Percentiles rank a stretch among this genome's conserved stretches.
phyloP scores from a whole-genome alignment of 768 basidiomycete genomes.

The Arthromyces matolae region DNA sequence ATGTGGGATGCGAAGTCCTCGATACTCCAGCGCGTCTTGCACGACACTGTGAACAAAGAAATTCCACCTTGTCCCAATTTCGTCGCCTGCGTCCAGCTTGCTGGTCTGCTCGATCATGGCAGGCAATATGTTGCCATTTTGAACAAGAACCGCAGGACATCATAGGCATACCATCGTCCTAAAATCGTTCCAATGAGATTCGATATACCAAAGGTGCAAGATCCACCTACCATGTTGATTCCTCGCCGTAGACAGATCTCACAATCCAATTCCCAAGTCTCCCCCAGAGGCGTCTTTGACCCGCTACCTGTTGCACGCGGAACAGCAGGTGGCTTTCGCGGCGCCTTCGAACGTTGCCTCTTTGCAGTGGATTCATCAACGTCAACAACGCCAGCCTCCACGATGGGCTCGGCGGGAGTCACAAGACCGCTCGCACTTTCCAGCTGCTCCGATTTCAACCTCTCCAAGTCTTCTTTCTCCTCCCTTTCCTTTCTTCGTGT shows the following conservation, averaged over 20 bases:
- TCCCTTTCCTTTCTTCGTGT: conserved; percentile 48
- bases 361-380: neutral
- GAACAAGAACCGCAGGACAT: conserved; percentile 79
- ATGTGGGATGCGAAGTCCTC: conserved; percentile 11
- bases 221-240: conserved; percentile 60
- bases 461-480: conserved; percentile 38
- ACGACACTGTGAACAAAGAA: conserved; percentile 65
- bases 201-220: conserved; percentile 2
- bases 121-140: conserved; percentile 88
- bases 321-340: conserved; percentile 7
- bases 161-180: conserved; percentile 81
- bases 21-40: conserved; percentile 11
- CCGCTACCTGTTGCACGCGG: conserved; percentile 23
- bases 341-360: conserved; percentile 3
- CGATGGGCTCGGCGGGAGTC: conserved; percentile 6
- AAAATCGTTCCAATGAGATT: conserved; percentile 8
- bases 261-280: conserved; percentile 85
- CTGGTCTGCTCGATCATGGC: conserved; percentile 73
- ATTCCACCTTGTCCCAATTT: conserved; percentile 86
- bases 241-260: conserved; percentile 78
- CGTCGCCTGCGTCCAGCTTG: conserved; percentile 61
- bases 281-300: conserved; percentile 50
- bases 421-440: conserved; percentile 16
- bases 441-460: conserved; percentile 29
- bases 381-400: conserved; percentile 7